phyloP scores from a whole-genome alignment of 345 rosid genomes.

The Gossypium arboreum region DNA sequence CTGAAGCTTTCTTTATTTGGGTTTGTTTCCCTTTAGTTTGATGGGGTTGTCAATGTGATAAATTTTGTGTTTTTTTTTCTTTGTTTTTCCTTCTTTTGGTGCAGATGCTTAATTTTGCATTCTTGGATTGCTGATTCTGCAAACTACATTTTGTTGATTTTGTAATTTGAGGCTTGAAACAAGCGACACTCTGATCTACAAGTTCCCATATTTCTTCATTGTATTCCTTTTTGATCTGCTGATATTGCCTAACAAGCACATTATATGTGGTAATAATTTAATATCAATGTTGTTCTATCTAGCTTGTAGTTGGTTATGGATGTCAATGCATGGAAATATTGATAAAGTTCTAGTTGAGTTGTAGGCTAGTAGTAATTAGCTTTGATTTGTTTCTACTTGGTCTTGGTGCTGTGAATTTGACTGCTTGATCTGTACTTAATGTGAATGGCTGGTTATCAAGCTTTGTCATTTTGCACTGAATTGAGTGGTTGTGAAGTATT shows the following conservation, averaged over 20 bases:
- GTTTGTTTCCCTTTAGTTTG: conserved; percentile 5
- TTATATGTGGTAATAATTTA: not conserved
- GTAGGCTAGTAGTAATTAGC: not conserved
- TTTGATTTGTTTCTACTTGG: not conserved
- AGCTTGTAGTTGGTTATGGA: not conserved
- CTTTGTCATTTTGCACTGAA: not conserved
- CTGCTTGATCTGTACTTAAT: not conserved
- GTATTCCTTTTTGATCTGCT: not conserved
- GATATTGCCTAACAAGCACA: not conserved
- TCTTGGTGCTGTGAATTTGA: not conserved
- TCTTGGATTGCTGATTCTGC: conserved; percentile 3
- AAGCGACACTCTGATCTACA: conserved; percentile 2
- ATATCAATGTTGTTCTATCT: not conserved
- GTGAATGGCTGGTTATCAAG: not conserved
- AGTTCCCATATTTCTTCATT: not conserved
- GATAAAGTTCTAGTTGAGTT: not conserved
- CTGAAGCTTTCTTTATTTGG: not conserved
- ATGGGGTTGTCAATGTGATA: conserved; percentile 12
- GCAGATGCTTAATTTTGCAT: conserved; percentile 13
- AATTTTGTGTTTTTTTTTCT: not conserved
- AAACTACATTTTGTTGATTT: conserved; percentile 13
- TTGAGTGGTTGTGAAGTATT: not conserved
- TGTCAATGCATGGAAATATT: conserved; percentile 1
- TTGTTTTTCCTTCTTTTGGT: not conserved
- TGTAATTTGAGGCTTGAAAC: conserved; percentile 13